Conservation (phyloP, 2,329 filamentous ascomycete genomes). For the Colletotrichum sansevieriae region DNA sequence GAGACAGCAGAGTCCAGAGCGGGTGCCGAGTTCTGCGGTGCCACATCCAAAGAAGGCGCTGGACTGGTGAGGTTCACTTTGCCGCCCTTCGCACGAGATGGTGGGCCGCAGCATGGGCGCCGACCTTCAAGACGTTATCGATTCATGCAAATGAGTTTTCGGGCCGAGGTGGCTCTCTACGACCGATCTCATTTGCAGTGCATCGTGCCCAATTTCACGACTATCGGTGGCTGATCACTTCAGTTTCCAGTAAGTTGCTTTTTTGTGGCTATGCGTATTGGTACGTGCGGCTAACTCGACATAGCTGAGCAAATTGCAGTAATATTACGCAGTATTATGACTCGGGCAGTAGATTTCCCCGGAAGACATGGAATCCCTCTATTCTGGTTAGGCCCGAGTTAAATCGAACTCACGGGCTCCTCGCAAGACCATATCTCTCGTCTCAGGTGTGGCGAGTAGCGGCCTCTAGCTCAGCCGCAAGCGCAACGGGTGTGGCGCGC, state of each 20-base stretch:
- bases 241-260: conserved; percentile 31
- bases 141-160: conserved; percentile 8
- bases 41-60: conserved; percentile 50
- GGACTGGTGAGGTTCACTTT: conserved; percentile 52
- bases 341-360: conserved; percentile 17
- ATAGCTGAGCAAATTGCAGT: conserved; percentile 32
- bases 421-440: conserved; percentile 4
- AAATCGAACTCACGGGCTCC: conserved; percentile 19
- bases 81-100: not conserved
- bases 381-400: conserved; percentile 25
- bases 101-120: conserved; percentile 13
- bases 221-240: conserved; percentile 1
- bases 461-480: conserved; percentile 8
- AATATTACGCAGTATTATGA: conserved; percentile 19
- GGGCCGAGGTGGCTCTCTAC: conserved; percentile 8
- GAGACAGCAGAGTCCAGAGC: conserved; percentile 46
- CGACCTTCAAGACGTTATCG: conserved; percentile 2
- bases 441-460: conserved; percentile 15
- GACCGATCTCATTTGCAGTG: not conserved
- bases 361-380: conserved; percentile 18
- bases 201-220: not conserved
- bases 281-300: conserved; percentile 20
- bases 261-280: conserved; percentile 14
- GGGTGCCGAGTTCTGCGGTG: conserved; percentile 44
- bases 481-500: conserved; percentile 17